Conservation (phyloP, 164 flowering plant species). For the Santalum album region DNA sequence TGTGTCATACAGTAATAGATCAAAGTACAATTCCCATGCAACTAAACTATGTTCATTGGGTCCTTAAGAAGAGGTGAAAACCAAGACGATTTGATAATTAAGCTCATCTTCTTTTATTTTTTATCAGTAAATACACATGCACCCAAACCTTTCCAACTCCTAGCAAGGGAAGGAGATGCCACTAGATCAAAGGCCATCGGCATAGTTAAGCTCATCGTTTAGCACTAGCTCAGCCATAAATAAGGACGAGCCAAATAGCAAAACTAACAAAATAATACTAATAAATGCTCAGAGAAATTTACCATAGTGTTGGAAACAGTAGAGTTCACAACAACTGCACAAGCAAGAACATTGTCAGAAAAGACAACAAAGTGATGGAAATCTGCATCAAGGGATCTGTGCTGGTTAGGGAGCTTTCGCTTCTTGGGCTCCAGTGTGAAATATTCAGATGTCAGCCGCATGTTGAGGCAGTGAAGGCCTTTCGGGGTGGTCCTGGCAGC, state of each 20-base stretch:
- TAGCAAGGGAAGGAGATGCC: too few relatives aligned
- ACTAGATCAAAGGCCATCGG: too few relatives aligned
- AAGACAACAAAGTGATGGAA: constrained; percentile 74
- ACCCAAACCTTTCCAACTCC: too few relatives aligned
- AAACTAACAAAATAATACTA: neutral
- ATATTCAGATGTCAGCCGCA: constrained; percentile 81
- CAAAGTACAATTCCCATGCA: too few relatives aligned
- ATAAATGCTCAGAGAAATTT: constrained; percentile 9
- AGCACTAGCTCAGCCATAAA: neutral
- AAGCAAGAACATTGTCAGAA: constrained; percentile 90
- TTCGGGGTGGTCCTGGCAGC: constrained; percentile 83
- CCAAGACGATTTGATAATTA: too few relatives aligned
- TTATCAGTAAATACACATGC: too few relatives aligned
- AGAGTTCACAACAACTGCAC: constrained; percentile 85
- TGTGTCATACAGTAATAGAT: too few relatives aligned
- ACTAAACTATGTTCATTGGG: too few relatives aligned
- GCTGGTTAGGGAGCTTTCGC: constrained; percentile 38
- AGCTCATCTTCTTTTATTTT: too few relatives aligned
- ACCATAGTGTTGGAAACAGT: constrained; percentile 64
- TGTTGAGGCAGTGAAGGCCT: constrained; percentile 87
- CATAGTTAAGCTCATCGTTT: too few relatives aligned
- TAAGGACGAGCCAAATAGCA: neutral
- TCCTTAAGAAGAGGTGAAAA: too few relatives aligned
- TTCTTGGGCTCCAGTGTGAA: constrained; percentile 54
- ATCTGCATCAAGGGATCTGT: constrained; percentile 37